Evolutionary conservation across 768 basidiomycete species (phyloP).

Genomic region (Udeniomyces megalosporus): DNA sequence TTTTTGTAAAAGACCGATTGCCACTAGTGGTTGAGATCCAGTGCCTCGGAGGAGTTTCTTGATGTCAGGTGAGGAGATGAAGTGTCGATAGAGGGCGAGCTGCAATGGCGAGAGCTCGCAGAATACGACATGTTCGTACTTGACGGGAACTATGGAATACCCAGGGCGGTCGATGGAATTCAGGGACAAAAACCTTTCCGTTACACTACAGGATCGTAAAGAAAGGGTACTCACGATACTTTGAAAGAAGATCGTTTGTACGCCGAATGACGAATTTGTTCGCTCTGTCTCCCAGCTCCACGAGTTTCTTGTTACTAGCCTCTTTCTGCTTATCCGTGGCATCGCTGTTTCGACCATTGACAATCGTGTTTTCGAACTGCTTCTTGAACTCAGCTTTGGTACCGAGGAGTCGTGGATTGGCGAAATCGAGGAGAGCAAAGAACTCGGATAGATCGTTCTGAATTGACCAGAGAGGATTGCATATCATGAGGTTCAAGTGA

Average conservation of each 20-base stretch:
- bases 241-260: constrained; percentile 84
- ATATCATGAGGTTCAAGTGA: neutral
- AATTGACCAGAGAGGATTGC: constrained; percentile 33
- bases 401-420: constrained; percentile 78
- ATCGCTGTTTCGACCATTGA: constrained; percentile 75
- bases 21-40: constrained; percentile 86
- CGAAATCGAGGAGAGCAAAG: constrained; percentile 82
- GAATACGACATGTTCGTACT: constrained; percentile 96
- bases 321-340: constrained; percentile 63
- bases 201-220: no score
- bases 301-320: constrained; percentile 74
- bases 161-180: no score
- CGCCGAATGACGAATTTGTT: constrained; percentile 88
- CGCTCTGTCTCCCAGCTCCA: constrained; percentile 71
- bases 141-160: constrained; percentile 67
- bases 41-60: constrained; percentile 71
- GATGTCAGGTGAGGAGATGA: constrained; percentile 84
- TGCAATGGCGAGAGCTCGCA: constrained; percentile 74
- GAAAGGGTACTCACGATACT: constrained; percentile 53
- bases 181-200: no score
- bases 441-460: constrained; percentile 44
- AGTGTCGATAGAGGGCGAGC: constrained; percentile 65
- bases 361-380: constrained; percentile 83
- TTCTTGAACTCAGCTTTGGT: constrained; percentile 80
- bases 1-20: constrained; percentile 87